Evolutionary conservation across 192 early-diverging fungal genomes (phyloP).

Genomic region (Geranomyces variabilis): DNA sequence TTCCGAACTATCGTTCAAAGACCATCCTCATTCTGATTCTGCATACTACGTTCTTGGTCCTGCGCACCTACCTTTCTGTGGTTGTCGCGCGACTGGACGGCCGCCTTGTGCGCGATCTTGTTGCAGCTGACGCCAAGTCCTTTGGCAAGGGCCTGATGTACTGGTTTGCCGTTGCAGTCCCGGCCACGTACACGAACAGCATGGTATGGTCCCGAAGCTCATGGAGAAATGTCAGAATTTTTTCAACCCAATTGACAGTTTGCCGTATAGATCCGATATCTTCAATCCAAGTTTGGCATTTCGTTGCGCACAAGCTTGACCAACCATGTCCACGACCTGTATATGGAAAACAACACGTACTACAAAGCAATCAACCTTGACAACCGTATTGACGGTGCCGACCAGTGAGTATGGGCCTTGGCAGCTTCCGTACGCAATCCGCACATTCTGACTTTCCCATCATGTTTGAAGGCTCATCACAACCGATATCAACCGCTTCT

Average conservation of each 20-base stretch:
- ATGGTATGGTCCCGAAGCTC: constrained; percentile 68
- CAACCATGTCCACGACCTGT: constrained; percentile 82
- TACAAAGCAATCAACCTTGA: constrained; percentile 94
- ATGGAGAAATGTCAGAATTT: neutral
- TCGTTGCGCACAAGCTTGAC: constrained; percentile 67
- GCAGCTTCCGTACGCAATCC: neutral
- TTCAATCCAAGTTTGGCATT: constrained; percentile 57
- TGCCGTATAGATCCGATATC: constrained; percentile 20
- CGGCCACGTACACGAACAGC: constrained; percentile 96
- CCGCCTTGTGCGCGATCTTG: constrained; percentile 92
- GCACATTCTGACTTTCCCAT: neutral
- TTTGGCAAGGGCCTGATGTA: constrained; percentile 83
- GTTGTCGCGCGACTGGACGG: constrained; percentile 92
- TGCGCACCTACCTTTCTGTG: constrained; percentile 89
- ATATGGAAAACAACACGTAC: constrained; percentile 89
- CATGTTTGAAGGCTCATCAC: constrained; percentile 47
- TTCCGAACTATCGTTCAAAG: constrained; percentile 79
- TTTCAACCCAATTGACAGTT: neutral
- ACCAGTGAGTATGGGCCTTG: constrained; percentile 57
- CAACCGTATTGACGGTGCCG: constrained; percentile 87
- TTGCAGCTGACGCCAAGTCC: constrained; percentile 76
- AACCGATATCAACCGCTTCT: constrained; percentile 91
- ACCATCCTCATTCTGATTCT: constrained; percentile 78
- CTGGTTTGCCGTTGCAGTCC: constrained; percentile 93
- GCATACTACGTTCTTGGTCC: constrained; percentile 84